These are phyloP conservation scores for Petunia secreta DNA, from an alignment of 257 asterid genomes.

Conservation along the genomic window DNA sequence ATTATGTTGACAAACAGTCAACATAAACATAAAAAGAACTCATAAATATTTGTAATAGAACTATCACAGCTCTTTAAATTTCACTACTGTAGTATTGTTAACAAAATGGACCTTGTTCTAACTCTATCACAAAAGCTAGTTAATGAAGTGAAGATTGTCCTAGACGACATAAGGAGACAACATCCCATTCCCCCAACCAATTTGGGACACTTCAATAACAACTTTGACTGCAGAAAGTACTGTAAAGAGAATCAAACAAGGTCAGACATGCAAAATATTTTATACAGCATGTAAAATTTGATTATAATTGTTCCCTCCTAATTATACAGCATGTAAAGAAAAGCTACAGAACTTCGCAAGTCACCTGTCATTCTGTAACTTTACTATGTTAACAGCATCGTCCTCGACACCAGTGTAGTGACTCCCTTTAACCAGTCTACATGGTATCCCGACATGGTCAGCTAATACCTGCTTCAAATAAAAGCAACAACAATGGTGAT, in stretches of 20 bases:
- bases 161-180: not conserved
- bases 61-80: not conserved
- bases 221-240: not conserved
- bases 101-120: not conserved
- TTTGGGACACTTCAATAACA: not conserved
- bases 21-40: not conserved
- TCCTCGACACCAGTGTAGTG: slow-evolving; percentile 95
- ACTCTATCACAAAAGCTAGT: not conserved
- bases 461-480: slow-evolving; percentile 78
- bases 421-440: slow-evolving; percentile 91
- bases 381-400: slow-evolving; percentile 88
- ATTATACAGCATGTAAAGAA: not conserved
- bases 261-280: slow-evolving; percentile 2
- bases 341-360: slow-evolving; percentile 27
- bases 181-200: not conserved
- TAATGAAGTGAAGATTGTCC: not conserved
- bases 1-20: not conserved
- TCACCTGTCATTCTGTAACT: slow-evolving; percentile 85
- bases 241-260: not conserved
- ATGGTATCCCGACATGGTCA: slow-evolving; percentile 89
- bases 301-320: slow-evolving; percentile 6
- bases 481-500: slow-evolving; percentile 27
- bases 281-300: not conserved
- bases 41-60: not conserved
- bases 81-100: not conserved